Evolutionary conservation across 352 stramenopile genomes (phyloP), one percentile per base, ranked within the genome.

Genomic region (Pythium guiyangense): DNA sequence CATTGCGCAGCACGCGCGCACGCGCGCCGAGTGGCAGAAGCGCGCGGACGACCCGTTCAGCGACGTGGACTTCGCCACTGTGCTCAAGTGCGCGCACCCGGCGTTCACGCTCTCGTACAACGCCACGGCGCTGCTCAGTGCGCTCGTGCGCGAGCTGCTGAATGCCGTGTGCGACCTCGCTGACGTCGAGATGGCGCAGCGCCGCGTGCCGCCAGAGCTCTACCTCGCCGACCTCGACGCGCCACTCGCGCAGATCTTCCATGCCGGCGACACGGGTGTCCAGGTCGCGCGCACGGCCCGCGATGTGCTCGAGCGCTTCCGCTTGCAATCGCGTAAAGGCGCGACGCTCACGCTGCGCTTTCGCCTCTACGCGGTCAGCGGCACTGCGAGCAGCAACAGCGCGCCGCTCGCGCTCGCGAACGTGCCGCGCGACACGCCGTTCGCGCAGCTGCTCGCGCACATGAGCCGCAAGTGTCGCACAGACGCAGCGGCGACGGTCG

Each of bases 21-120:
- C 69, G 40, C 71, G 73, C 12, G 63, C 64, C 57, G 73, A 84
- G 64, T 86, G 76, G 73, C 69, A 81, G 56, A 77, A 78, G 60
- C 73, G 73, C 35, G 73, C 77, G 39, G 73, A 84, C 49, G 76
- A 82, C 26, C 76, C 76, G 59, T 86, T 86, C 63, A 64, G 62
- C 14, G 76, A 86, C 9, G 71, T 80, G 45, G 76, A 86, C 53
- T 86, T 86, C 18, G 71, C 73, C 12, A 79, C 60, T 49, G 71
- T 84, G 52, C 71, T 86, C 59, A 84, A 84, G 65, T 81, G 73
- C 53, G 76, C 73, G 18, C 76, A 86, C 46, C 73, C 75, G 20
- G 75, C 73, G 51, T 84, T 82, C 71, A 84, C 76, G 20, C 64
- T 86, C 8, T 71, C 71, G 12, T 81, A 84, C 63, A 78, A 75